Evolutionary conservation across 1,284 basidiomycete genomes (phyloP), one percentile per base, ranked within the genome.

Genomic region (Leccinum subfulvum): DNA sequence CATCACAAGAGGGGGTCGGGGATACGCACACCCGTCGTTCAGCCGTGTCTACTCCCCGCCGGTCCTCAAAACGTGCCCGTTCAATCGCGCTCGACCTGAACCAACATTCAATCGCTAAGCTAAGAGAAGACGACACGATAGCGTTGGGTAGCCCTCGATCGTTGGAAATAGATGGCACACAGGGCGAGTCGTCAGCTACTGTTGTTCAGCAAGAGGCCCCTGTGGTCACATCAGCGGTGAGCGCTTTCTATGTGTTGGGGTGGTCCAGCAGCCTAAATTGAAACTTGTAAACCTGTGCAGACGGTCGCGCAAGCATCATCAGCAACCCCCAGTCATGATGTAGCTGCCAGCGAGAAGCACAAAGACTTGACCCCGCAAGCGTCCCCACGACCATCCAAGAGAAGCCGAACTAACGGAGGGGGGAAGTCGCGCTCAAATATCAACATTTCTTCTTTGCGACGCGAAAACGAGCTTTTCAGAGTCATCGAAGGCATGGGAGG

Each of bases 381-480:
- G 4, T 62, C 68, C 10, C 57, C 60, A 18, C 66, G 70, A 8
- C 61, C 69, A 8, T 65, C 63, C n/a, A 76, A 77, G 39, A 69
- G 69, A 51, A 64, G 57, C 35, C 63, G 73, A 37, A 60, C 64
- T 10, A 59, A 60, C n/a, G 62, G 54, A 18, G 35, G 64, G 5
- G 60, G 60, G 11, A 69, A 63, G 55, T 69, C 68, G n/a, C 77
- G 78, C 18, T 69, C 75, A 10, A 82, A 77, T 66, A 79, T 84
- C 54, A 93, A 92, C 66, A 83, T 93, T 14, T 89, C 91, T 13
- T 82, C 87, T 64, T 77, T 90, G 28, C 86, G 91, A 10, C 84
- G 91, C 28, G 89, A 92, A 75, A 91, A 89, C 65, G 91, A 93
- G 73, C 75, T 92, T 52, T 72, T 85, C 55, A 84, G 83, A 35